Conservation (phyloP, 164 flowering plant genomes). For the Dillenia suffruticosa region DNA sequence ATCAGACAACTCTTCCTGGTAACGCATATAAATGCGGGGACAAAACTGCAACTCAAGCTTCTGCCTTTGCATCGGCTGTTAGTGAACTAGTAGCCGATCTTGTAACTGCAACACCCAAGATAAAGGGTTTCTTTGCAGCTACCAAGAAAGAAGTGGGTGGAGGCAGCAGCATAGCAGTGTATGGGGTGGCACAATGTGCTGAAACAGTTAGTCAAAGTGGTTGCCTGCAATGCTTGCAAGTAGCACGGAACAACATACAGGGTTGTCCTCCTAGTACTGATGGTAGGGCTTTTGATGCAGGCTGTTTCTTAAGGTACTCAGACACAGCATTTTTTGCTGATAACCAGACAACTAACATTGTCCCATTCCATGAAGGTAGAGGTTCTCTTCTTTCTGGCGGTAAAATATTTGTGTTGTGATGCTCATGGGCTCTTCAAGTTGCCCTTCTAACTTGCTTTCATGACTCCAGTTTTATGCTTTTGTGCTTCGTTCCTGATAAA, state of each 20-base stretch:
- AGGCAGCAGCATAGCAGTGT: constrained; percentile 15
- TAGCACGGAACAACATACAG: constrained; percentile 28
- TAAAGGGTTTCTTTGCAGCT: constrained; percentile 36
- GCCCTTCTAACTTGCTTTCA: too few relatives aligned
- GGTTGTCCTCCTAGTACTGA: constrained; percentile 32
- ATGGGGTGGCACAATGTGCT: constrained; percentile 56
- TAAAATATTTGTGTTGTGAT: background rate
- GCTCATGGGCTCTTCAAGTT: too few relatives aligned
- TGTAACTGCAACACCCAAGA: constrained; percentile 31
- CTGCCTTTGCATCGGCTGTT: constrained; percentile 11
- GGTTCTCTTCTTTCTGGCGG: background rate
- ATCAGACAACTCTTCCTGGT: constrained; percentile 33
- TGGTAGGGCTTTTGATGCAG: constrained; percentile 51
- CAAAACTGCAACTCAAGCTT: constrained; percentile 14
- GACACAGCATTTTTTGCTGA: constrained; percentile 32
- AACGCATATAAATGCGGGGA: constrained; percentile 30
- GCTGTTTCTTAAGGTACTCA: constrained; percentile 63
- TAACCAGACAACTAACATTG: constrained; percentile 35
- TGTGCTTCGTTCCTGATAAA: too few relatives aligned
- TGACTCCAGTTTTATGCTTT: too few relatives aligned
- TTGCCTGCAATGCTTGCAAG: constrained; percentile 44
- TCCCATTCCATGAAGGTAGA: constrained; percentile 29
- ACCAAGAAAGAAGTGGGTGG: constrained; percentile 11
- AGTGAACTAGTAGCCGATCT: constrained; percentile 22
- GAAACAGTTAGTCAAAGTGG: constrained; percentile 29